Evolutionary conservation across 495 filamentous ascomycete genomes (phyloP).

Genomic region (Viridothelium virens): DNA sequence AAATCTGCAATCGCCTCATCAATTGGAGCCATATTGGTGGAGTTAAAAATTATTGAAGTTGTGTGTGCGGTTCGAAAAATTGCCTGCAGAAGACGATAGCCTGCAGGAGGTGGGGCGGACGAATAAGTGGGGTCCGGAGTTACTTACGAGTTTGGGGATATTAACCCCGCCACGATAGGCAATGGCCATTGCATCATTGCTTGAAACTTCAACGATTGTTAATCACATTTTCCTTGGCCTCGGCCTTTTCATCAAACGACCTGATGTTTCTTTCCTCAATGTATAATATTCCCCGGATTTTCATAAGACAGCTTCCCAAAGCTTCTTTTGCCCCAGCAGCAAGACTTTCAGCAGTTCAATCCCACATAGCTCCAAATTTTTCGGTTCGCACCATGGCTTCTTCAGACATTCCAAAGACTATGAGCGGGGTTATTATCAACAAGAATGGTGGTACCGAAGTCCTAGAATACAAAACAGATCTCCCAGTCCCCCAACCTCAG

Average conservation of each 20-base stretch:
- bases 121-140: neutral
- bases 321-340: neutral
- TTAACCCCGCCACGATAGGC: neutral
- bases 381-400: constrained; percentile 40
- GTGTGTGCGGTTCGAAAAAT: too few relatives aligned
- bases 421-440: constrained; percentile 70
- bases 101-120: too few relatives aligned
- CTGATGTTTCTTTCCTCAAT: neutral
- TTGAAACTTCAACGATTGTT: neutral
- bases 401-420: constrained; percentile 47
- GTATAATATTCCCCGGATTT: neutral
- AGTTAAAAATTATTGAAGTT: too few relatives aligned
- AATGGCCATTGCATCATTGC: neutral
- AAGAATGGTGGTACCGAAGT: constrained; percentile 73
- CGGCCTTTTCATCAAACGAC: neutral
- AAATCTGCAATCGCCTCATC: too few relatives aligned
- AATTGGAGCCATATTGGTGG: too few relatives aligned
- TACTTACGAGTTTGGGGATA: neutral
- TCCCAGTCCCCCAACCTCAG: constrained; percentile 65
- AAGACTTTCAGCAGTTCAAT: constrained; percentile 9
- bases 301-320: constrained; percentile 1
- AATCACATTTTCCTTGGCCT: neutral
- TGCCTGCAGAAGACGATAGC: too few relatives aligned
- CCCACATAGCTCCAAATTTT: neutral
- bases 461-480: constrained; percentile 62